phyloP scores from a whole-genome alignment of 176 grass and related monocot species.

The Rhynchospora breviuscula region DNA sequence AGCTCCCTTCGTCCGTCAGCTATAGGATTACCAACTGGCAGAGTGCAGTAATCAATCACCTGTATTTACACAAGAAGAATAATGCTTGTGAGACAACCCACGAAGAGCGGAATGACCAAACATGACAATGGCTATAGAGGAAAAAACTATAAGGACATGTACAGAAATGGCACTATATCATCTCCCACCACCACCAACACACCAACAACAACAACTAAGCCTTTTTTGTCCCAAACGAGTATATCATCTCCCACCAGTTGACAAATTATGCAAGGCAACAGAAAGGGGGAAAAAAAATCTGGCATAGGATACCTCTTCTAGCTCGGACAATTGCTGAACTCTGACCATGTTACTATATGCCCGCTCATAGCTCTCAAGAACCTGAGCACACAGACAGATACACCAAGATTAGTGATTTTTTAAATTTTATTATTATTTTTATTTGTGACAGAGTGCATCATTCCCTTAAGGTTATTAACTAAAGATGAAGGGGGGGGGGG shows the following conservation, averaged over 20 bases:
- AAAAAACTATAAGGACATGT: neutral
- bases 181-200: too few species aligned
- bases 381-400: slow-evolving; percentile 35
- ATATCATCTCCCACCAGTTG: neutral
- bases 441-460: neutral
- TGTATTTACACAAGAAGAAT: slow-evolving; percentile 20
- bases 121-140: neutral
- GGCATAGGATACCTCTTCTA: slow-evolving; percentile 65
- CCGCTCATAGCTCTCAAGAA: slow-evolving; percentile 97
- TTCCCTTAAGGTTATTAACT: neutral
- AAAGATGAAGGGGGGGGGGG: neutral
- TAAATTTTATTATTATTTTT: neutral
- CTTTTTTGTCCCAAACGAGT: too few species aligned
- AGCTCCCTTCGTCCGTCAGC: slow-evolving; percentile 83
- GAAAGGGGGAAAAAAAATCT: neutral
- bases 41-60: slow-evolving; percentile 98
- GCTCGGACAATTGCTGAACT: slow-evolving; percentile 94
- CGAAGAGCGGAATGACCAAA: neutral
- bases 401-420: slow-evolving; percentile 3
- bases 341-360: slow-evolving; percentile 99
- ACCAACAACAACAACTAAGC: too few species aligned
- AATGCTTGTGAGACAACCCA: neutral
- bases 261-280: neutral
- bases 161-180: neutral
- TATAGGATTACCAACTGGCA: slow-evolving; percentile 64